Conservation (phyloP, 116 monocot genomes). For the Phalaenopsis hybrid region DNA sequence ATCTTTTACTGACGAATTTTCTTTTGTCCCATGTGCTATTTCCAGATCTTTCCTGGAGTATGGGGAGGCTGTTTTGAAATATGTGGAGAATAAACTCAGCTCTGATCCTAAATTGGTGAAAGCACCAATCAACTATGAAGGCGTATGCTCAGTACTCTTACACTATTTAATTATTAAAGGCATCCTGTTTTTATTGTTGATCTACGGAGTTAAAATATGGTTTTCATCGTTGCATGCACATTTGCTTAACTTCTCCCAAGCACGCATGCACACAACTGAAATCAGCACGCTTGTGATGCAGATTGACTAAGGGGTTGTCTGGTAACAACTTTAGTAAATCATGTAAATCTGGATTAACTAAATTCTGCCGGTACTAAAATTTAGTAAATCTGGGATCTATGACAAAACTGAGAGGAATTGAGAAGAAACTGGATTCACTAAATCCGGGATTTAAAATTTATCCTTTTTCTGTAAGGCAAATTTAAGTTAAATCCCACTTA, state of each 20-base stretch:
- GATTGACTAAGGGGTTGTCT: no score
- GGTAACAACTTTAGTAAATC: no score
- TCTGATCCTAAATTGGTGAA: conserved; percentile 57
- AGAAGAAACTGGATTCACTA: no score
- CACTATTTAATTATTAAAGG: no score
- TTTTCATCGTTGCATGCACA: neutral
- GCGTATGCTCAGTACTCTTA: conserved; percentile 42
- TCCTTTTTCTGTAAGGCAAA: no score
- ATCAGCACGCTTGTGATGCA: no score
- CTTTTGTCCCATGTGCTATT: conserved; percentile 4
- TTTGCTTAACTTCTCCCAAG: neutral
- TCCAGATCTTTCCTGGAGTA: conserved; percentile 87
- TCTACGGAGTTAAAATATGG: neutral
- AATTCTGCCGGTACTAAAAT: no score
- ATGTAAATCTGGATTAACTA: no score
- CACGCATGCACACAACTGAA: neutral
- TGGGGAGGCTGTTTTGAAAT: conserved; percentile 71
- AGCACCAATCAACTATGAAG: conserved; percentile 79
- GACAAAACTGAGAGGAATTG: no score
- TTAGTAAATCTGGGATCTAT: no score
- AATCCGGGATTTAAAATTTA: no score
- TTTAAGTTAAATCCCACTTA: no score
- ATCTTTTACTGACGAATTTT: neutral
- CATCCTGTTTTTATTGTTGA: neutral
- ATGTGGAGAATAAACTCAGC: conserved; percentile 44